These are phyloP conservation scores for Dendrobium catenatum DNA, from an alignment of 106 monocot genomes.

Conservation along the genomic window DNA sequence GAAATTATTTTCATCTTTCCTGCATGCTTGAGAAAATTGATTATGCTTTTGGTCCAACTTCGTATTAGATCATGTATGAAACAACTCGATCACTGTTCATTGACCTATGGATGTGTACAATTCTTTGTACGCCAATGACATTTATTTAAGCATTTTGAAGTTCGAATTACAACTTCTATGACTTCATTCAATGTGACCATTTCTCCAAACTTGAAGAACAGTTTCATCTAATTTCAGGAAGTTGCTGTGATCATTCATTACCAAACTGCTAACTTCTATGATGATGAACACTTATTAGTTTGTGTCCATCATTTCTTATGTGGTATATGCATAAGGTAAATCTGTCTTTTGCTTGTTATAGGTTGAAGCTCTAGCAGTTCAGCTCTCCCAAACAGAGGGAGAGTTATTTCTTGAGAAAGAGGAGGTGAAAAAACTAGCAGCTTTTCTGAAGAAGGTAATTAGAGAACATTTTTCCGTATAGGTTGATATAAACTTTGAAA, in stretches of 20 bases:
- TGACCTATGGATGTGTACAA: background rate
- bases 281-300: background rate
- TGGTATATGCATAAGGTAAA: background rate
- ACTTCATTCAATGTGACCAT: background rate
- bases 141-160: background rate
- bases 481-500: background rate
- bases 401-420: slow-evolving; percentile 21
- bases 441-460: slow-evolving; percentile 14
- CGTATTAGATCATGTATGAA: too few relatives aligned
- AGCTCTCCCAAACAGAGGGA: slow-evolving; percentile 23
- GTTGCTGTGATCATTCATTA: background rate
- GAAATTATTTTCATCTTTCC: background rate
- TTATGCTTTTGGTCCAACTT: background rate
- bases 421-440: slow-evolving; percentile 20
- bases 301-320: background rate
- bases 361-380: slow-evolving; percentile 27
- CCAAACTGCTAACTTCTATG: background rate
- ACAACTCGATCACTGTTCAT: too few relatives aligned
- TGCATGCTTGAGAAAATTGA: background rate
- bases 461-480: background rate
- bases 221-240: background rate
- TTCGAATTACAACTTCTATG: background rate
- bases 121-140: background rate
- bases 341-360: slow-evolving; percentile 10
- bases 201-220: background rate